These are phyloP conservation scores for Citrullus mucosospermus DNA, from an alignment of 306 rosid genomes.

Conservation along the genomic window DNA sequence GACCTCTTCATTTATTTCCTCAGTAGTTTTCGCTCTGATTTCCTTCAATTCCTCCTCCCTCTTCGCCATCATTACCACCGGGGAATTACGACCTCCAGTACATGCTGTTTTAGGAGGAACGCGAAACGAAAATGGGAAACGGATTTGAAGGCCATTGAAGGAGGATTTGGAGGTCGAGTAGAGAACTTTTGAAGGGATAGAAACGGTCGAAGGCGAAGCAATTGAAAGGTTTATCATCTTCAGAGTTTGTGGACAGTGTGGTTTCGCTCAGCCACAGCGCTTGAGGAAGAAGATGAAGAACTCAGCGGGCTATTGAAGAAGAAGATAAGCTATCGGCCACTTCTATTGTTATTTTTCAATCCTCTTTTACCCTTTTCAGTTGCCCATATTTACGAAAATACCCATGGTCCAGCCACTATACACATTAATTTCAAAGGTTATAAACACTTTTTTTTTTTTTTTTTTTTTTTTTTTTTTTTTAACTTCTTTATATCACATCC, in stretches of 20 bases:
- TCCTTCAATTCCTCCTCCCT: constrained; percentile 65
- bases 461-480: too few species aligned
- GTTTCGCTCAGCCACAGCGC: constrained; percentile 3
- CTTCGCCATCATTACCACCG: constrained; percentile 77
- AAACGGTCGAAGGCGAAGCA: constrained; percentile 26
- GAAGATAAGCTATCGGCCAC: not conserved
- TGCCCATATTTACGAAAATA: too few species aligned
- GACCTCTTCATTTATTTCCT: constrained; percentile 76
- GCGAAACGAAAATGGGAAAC: constrained; percentile 20
- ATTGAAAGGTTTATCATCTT: constrained; percentile 27
- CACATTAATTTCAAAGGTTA: too few species aligned
- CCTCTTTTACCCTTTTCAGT: too few species aligned
- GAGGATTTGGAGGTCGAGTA: constrained; percentile 23
- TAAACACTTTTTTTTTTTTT: too few species aligned
- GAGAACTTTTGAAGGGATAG: constrained; percentile 18
- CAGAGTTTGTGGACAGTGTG: not conserved
- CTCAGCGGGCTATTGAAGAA: not conserved
- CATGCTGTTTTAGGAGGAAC: constrained; percentile 14
- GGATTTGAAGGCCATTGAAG: constrained; percentile 31
- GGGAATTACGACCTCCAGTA: constrained; percentile 15
- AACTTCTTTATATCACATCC: too few species aligned
- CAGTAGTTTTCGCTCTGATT: constrained; percentile 44
- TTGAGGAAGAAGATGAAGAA: not conserved
- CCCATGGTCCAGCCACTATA: too few species aligned
- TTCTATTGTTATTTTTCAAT: not conserved